phyloP scores from a whole-genome alignment of 2,329 filamentous ascomycete species.

The Aspergillus tamarii region DNA sequence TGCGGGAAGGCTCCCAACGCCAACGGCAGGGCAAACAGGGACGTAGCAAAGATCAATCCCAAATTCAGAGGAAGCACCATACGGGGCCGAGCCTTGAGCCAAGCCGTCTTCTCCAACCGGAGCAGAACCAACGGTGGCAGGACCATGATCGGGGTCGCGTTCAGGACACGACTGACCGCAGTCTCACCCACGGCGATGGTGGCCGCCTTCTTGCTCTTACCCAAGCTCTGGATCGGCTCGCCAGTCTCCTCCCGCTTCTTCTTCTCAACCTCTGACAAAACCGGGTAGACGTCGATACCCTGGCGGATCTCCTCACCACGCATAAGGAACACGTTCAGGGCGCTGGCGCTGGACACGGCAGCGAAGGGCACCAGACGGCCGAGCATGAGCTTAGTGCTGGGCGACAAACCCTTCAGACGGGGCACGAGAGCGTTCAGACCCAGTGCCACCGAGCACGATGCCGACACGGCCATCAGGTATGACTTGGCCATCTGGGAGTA shows the following conservation, averaged over 20 bases:
- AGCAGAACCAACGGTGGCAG: conserved; percentile 86
- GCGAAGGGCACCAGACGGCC: conserved; percentile 93
- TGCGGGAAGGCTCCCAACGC: conserved; percentile 93
- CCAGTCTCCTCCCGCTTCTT: conserved; percentile 65
- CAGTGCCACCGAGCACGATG: conserved; percentile 90
- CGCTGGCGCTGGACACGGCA: conserved; percentile 87
- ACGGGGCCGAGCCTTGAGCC: conserved; percentile 76
- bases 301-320: conserved; percentile 90
- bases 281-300: conserved; percentile 90
- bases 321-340: conserved; percentile 96
- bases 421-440: conserved; percentile 90
- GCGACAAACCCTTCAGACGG: conserved; percentile 74
- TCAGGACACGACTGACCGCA: conserved; percentile 85
- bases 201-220: conserved; percentile 85
- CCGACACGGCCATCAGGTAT: conserved; percentile 87
- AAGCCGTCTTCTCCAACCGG: conserved; percentile 78
- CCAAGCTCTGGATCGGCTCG: conserved; percentile 70
- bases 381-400: conserved; percentile 74
- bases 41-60: conserved; percentile 81
- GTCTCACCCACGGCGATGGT: conserved; percentile 91
- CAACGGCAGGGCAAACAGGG: conserved; percentile 83
- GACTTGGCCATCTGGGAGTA: conserved; percentile 81
- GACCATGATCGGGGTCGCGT: conserved; percentile 96
- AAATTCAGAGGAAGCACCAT: conserved; percentile 83
- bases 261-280: conserved; percentile 72